Conservation (phyloP, 805 yeast genomes). For the Hanseniaspora lindneri region DNA sequence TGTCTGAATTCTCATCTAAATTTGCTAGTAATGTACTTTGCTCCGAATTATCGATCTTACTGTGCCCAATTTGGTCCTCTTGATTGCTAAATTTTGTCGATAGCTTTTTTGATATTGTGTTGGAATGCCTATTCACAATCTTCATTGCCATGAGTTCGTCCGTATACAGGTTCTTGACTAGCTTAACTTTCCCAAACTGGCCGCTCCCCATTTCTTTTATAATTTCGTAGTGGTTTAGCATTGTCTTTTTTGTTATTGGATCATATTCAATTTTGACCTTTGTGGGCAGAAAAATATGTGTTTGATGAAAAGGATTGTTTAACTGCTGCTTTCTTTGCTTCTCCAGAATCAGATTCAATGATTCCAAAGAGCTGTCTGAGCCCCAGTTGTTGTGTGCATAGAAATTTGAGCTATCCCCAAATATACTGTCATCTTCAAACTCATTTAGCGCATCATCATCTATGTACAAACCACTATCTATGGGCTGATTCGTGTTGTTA, state of each 20-base stretch:
- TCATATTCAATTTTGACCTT: conserved; percentile 79
- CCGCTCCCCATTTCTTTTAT: conserved; percentile 81
- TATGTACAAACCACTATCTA: conserved; percentile 5
- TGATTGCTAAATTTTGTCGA: conserved; percentile 18
- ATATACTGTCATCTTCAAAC: conserved; percentile 12
- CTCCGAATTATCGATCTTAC: conserved; percentile 24
- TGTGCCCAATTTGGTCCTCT: conserved; percentile 27
- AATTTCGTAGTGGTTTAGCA: conserved; percentile 81
- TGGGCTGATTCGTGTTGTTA: neutral
- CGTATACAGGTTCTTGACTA: conserved; percentile 62
- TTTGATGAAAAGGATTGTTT: conserved; percentile 34
- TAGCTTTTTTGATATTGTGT: conserved; percentile 37
- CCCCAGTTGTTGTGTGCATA: conserved; percentile 17
- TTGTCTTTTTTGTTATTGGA: conserved; percentile 69
- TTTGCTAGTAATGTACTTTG: conserved; percentile 26
- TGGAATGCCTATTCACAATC: conserved; percentile 66
- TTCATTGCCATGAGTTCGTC: conserved; percentile 78
- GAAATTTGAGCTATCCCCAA: neutral
- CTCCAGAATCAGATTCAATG: conserved; percentile 32
- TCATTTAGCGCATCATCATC: conserved; percentile 4
- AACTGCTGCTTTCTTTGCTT: conserved; percentile 33
- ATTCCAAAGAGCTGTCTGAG: conserved; percentile 29
- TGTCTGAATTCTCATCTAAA: conserved; percentile 12
- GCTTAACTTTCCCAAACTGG: conserved; percentile 96
- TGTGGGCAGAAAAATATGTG: conserved; percentile 35